These are phyloP conservation scores for Coniferiporia sulphurascens DNA, from an alignment of 1,284 basidiomycete species.

Conservation along the genomic window DNA sequence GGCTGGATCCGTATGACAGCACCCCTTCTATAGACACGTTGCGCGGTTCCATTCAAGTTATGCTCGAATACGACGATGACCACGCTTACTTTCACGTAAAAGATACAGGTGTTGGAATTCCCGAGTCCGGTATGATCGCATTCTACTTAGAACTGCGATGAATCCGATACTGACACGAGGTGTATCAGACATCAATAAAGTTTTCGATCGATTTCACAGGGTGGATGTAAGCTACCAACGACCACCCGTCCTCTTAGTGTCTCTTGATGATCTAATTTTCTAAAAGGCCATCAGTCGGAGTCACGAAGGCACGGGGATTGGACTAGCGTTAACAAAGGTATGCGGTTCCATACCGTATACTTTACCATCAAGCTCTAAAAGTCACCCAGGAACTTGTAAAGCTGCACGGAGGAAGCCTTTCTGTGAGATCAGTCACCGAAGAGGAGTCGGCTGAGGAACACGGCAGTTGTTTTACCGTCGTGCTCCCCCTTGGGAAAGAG, in stretches of 20 bases:
- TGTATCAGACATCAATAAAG: conserved; percentile 22
- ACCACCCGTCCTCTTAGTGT: background rate
- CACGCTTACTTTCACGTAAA: conserved; percentile 23
- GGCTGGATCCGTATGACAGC: background rate
- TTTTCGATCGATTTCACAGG: conserved; percentile 29
- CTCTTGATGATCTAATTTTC: background rate
- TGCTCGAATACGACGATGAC: conserved; percentile 17
- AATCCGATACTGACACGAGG: background rate
- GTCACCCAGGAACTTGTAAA: conserved; percentile 25
- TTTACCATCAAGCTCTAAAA: background rate
- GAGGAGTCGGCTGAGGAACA: conserved; percentile 20
- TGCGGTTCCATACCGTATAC: background rate
- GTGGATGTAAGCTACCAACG: conserved; percentile 18
- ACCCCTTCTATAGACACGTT: conserved; percentile 21
- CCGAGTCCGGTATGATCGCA: conserved; percentile 15
- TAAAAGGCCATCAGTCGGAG: conserved; percentile 24
- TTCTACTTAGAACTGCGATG: background rate
- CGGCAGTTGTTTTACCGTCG: conserved; percentile 28
- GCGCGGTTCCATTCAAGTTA: conserved; percentile 23
- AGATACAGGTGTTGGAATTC: conserved; percentile 29
- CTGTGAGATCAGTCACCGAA: conserved; percentile 21
- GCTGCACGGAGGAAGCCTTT: conserved; percentile 26
- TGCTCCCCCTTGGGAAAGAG: conserved; percentile 25
- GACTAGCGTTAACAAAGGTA: conserved; percentile 27
- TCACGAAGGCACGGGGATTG: conserved; percentile 31